These are phyloP conservation scores for Penicillium turbatum DNA, from an alignment of 495 filamentous ascomycete genomes.

Conservation along the genomic window DNA sequence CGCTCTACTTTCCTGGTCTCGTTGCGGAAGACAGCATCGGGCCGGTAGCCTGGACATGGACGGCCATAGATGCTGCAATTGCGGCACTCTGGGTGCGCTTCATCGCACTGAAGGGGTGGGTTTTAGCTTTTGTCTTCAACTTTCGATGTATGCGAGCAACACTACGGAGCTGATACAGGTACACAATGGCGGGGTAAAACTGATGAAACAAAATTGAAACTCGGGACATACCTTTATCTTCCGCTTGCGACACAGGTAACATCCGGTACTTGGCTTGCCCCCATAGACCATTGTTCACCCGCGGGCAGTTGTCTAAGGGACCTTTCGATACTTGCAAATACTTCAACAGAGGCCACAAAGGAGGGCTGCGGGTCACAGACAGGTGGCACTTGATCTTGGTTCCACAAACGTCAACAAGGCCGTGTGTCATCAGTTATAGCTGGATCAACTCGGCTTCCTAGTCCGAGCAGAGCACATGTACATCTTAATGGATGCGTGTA, in stretches of 20 bases:
- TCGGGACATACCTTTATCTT: constrained; percentile 44
- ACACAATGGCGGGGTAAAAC: background rate
- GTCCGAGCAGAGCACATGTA: constrained; percentile 9
- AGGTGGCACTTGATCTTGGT: constrained; percentile 9
- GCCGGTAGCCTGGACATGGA: constrained; percentile 43
- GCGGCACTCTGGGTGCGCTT: constrained; percentile 38
- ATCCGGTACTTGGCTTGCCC: constrained; percentile 45
- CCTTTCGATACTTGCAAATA: background rate
- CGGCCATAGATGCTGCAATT: constrained; percentile 41
- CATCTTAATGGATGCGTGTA: constrained; percentile 7
- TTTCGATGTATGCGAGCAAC: background rate
- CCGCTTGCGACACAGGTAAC: constrained; percentile 44
- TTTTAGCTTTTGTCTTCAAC: constrained; percentile 12
- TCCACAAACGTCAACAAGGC: constrained; percentile 12
- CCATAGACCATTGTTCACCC: constrained; percentile 42
- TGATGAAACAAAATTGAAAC: constrained; percentile 2
- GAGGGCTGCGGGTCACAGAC: background rate
- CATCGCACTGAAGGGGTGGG: constrained; percentile 38
- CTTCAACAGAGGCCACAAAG: background rate
- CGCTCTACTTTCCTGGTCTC: constrained; percentile 35
- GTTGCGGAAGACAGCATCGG: constrained; percentile 38
- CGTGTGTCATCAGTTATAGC: constrained; percentile 9
- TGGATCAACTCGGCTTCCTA: constrained; percentile 22
- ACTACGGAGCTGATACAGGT: background rate
- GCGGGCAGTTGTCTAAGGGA: background rate